Evolutionary conservation across 352 stramenopile genomes (phyloP).

Genomic region (Phytophthora hybrid): DNA sequence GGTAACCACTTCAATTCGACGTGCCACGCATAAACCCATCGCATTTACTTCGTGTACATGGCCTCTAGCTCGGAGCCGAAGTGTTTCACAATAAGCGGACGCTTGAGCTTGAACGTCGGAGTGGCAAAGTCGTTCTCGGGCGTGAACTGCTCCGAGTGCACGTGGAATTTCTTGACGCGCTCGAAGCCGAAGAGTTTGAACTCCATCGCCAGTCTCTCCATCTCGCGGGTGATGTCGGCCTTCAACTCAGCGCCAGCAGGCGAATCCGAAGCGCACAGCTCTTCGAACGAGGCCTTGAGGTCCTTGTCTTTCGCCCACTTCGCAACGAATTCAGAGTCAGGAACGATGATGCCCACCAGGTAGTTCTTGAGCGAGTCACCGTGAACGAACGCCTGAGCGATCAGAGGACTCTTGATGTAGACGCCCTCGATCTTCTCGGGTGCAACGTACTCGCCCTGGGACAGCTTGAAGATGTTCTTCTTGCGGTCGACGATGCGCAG

Average conservation of each 20-base stretch:
- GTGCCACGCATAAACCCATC: not conserved
- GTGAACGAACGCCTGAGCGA: slow-evolving; percentile 95
- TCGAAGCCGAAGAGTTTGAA: slow-evolving; percentile 92
- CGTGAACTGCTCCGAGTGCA: slow-evolving; percentile 88
- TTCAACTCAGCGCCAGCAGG: slow-evolving; percentile 31
- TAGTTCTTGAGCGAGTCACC: slow-evolving; percentile 94
- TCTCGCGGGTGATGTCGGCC: slow-evolving; percentile 76
- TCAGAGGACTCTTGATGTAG: slow-evolving; percentile 90
- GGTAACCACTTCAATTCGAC: not conserved
- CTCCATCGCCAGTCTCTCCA: slow-evolving; percentile 67
- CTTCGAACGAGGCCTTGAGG: slow-evolving; percentile 36
- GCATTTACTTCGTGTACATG: slow-evolving; percentile 69
- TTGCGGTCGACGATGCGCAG: slow-evolving; percentile 91
- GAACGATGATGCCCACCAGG: slow-evolving; percentile 94
- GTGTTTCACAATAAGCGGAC: slow-evolving; percentile 86
- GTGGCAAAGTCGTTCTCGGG: slow-evolving; percentile 94
- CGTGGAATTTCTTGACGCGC: slow-evolving; percentile 86
- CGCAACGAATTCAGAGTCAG: slow-evolving; percentile 89
- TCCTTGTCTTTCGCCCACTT: slow-evolving; percentile 72
- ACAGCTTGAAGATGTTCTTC: slow-evolving; percentile 96
- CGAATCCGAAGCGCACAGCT: slow-evolving; percentile 16
- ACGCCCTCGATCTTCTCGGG: slow-evolving; percentile 97
- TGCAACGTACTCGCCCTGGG: slow-evolving; percentile 96
- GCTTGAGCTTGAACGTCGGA: slow-evolving; percentile 97
- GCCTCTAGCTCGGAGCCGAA: slow-evolving; percentile 83